These are phyloP conservation scores for Sclerotinia spermophila DNA, from an alignment of 2,329 filamentous ascomycete species.

Conservation along the genomic window DNA sequence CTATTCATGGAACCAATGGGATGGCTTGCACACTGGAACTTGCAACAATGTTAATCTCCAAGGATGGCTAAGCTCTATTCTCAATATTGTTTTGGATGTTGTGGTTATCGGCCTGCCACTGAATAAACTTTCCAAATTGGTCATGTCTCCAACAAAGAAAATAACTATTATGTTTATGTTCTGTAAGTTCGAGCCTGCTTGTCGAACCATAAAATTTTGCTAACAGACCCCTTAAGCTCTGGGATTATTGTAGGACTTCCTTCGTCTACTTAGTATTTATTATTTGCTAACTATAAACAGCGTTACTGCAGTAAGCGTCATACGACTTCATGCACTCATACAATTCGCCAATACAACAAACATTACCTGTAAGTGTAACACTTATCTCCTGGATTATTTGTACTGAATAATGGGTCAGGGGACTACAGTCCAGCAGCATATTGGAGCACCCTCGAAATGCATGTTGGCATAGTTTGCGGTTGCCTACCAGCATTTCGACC, in stretches of 20 bases:
- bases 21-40: conserved; percentile 43
- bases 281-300: neutral
- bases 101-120: conserved; percentile 51
- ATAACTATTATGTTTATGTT: conserved; percentile 48
- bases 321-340: neutral
- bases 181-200: neutral
- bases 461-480: conserved; percentile 5
- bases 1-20: conserved; percentile 52
- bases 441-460: conserved; percentile 9
- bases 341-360: neutral
- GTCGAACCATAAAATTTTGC: neutral
- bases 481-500: neutral
- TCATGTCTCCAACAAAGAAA: conserved; percentile 47
- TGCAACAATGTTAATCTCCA: conserved; percentile 50
- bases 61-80: conserved; percentile 48
- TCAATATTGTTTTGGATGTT: conserved; percentile 50
- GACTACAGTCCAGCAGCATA: neutral
- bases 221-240: neutral
- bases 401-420: neutral
- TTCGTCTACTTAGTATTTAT: too few relatives aligned
- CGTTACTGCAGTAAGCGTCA: neutral
- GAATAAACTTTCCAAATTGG: conserved; percentile 42
- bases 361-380: neutral
- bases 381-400: neutral
- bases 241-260: neutral